Conservation (phyloP, 352 stramenopile species). For the Phytopythium boreale region DNA sequence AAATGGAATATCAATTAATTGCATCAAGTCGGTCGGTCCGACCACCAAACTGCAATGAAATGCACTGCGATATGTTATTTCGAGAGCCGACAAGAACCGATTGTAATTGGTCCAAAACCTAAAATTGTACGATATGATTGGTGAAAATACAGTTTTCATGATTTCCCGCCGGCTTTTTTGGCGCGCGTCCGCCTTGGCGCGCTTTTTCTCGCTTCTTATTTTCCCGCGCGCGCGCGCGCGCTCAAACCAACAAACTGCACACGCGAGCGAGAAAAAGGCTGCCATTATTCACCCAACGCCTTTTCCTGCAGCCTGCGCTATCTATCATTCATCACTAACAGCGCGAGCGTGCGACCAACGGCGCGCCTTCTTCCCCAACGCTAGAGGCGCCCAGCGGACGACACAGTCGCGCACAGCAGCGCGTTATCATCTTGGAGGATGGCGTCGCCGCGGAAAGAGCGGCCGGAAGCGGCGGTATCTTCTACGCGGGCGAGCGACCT, state of each 20-base stretch:
- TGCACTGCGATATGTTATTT: too few relatives aligned
- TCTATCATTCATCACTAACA: too few relatives aligned
- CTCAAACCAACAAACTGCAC: background rate
- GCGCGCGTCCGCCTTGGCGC: background rate
- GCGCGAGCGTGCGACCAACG: too few relatives aligned
- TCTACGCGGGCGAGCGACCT: background rate
- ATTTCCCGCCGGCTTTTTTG: background rate
- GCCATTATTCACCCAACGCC: background rate
- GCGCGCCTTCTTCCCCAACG: too few relatives aligned
- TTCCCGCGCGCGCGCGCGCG: background rate
- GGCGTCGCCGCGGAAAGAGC: background rate
- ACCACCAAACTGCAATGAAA: too few relatives aligned
- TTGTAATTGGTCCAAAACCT: background rate
- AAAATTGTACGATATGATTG: background rate
- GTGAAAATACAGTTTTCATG: background rate
- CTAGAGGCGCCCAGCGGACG: background rate
- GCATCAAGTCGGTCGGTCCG: background rate
- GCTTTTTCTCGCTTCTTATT: background rate
- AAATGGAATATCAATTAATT: conserved; percentile 1
- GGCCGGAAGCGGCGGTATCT: background rate
- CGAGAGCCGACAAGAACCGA: too few relatives aligned
- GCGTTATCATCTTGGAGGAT: background rate
- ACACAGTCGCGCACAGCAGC: too few relatives aligned
- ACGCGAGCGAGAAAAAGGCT: background rate
- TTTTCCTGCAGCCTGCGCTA: too few relatives aligned